Conservation (phyloP, 257 asterid genomes). For the Apocynum venetum region DNA sequence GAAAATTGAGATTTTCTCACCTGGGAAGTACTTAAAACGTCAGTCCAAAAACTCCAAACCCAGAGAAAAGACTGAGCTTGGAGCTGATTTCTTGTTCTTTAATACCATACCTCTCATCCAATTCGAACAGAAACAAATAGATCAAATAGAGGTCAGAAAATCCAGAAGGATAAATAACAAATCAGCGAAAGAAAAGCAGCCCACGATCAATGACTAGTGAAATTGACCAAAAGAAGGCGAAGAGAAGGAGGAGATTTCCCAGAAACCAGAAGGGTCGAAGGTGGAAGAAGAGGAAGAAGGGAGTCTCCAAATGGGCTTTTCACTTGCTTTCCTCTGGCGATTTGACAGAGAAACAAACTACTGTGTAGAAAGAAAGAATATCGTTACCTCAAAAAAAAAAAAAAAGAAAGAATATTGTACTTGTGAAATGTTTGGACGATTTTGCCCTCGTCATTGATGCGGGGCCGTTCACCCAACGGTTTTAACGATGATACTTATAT, state of each 20-base stretch:
- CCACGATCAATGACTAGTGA: conserved; percentile 3
- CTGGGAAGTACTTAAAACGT: conserved; percentile 26
- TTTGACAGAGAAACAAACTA: conserved; percentile 23
- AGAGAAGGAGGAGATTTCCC: conserved; percentile 20
- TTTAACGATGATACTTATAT: conserved; percentile 7
- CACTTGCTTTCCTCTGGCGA: conserved; percentile 7
- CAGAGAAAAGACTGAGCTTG: conserved; percentile 8
- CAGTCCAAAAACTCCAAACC: conserved; percentile 7
- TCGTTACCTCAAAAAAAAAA: too few species aligned
- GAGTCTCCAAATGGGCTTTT: conserved; percentile 22
- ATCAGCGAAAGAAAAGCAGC: not conserved
- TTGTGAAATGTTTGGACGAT: conserved; percentile 20
- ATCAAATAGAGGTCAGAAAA: not conserved
- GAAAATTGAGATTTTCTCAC: conserved; percentile 23
- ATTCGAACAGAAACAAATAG: conserved; percentile 1
- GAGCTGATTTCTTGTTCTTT: conserved; percentile 8
- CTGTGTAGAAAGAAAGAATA: not conserved
- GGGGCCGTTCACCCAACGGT: conserved; percentile 37
- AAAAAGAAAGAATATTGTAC: not conserved
- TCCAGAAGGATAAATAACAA: not conserved
- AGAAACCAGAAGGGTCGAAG: conserved; percentile 27
- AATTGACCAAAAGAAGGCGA: not conserved
- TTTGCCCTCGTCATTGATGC: conserved; percentile 32
- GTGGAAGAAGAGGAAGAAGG: conserved; percentile 16
- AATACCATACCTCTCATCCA: conserved; percentile 5